Conservation (phyloP, 371 early-diverging fungal genomes). For the Circinella umbellata region DNA sequence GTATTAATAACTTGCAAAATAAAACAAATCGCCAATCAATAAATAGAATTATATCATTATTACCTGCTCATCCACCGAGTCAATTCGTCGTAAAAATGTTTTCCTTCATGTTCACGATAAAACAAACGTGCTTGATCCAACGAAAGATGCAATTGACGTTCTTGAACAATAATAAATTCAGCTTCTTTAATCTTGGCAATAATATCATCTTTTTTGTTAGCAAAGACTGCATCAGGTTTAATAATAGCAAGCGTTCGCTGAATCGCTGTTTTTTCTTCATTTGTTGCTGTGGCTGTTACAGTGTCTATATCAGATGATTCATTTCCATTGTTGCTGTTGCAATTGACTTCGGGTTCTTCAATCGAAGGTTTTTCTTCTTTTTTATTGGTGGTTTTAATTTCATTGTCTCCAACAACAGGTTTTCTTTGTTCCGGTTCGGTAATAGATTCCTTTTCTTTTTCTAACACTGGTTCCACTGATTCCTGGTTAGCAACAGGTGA, state of each 20-base stretch:
- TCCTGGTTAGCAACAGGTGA: too few species aligned
- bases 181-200: conserved; percentile 55
- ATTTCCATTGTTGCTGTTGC: background rate
- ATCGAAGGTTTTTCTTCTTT: too few species aligned
- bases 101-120: conserved; percentile 76
- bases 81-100: conserved; percentile 75
- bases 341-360: too few species aligned
- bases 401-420: too few species aligned
- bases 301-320: background rate
- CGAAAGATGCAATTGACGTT: conserved; percentile 59
- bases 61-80: conserved; percentile 77
- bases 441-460: too few species aligned
- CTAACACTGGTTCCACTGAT: too few species aligned
- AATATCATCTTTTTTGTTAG: conserved; percentile 60
- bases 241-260: conserved; percentile 43
- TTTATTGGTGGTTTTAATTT: too few species aligned
- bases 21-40: too few species aligned
- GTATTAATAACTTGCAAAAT: too few species aligned
- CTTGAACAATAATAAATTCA: conserved; percentile 65
- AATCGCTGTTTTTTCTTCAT: background rate
- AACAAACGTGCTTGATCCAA: conserved; percentile 62
- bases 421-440: too few species aligned
- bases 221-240: conserved; percentile 43
- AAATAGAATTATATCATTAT: too few species aligned
- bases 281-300: background rate